Evolutionary conservation across 169 alveolate genomes (phyloP), one percentile per base, ranked within the genome.

Genomic region (Ichthyophthirius multifiliis): DNA sequence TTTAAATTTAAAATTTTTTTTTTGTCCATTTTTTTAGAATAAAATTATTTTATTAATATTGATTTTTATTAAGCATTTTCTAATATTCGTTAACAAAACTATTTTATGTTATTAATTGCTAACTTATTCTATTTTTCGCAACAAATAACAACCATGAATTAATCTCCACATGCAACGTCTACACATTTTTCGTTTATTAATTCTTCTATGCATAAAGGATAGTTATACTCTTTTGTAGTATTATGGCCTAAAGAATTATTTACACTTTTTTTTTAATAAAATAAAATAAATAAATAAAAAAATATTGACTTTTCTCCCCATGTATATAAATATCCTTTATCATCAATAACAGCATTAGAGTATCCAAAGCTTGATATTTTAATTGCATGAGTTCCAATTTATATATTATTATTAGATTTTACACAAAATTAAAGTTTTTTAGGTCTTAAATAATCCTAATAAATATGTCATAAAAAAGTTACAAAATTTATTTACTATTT

Each of bases 291-390:
- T 41, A 41, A 41, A 13, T 13, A 13, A 41, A 4, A 55, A 10
- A 10, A 9, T 9, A 27, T 0, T 27, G 23, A 55, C 71, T 55
- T 55, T 23, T 55, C 23, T 20, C 71, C 71, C 71, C 71, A 55
- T 15, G 71, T 55, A 55, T 55, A 55, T 0, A 55, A 34, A 55
- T 55, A 55, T 20, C 71, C 71, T 55, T 55, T 55, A 27, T 55
- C 71, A 55, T 55, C 71, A 15, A 55, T 39, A 55, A 55, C 71
- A 15, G 71, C 71, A 55, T 55, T 55, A 27, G 23, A 55, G 34
- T 55, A 27, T 15, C 71, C 71, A 9, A 1, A 55, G 9, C 43
- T 55, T 10, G 71, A 55, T 16, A 55, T 55, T 23, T 55, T 55
- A 15, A 55, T 55, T 15, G 71, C 71, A 55, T 55, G 71, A 12